Evolutionary conservation across 108 stramenopile genomes (phyloP).

Genomic region (Skeletonema marinoi): DNA sequence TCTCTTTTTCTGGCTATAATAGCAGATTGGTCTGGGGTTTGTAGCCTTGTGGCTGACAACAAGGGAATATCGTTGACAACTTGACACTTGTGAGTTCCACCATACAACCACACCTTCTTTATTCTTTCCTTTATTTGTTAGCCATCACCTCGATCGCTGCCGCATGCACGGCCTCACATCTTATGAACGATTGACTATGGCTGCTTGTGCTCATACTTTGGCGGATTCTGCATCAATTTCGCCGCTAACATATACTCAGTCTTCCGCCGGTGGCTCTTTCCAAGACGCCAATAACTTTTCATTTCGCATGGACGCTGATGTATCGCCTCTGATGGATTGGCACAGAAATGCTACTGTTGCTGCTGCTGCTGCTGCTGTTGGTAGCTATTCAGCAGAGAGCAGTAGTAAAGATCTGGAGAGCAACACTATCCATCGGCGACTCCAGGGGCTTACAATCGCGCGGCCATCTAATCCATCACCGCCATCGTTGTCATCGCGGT

Average conservation of each 20-base stretch:
- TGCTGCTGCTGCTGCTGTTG: background rate
- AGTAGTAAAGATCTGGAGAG: background rate
- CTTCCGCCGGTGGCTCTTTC: background rate
- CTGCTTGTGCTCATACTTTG: background rate
- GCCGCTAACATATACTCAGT: background rate
- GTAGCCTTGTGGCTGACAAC: too few relatives aligned
- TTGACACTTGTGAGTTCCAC: too few relatives aligned
- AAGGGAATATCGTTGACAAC: too few relatives aligned
- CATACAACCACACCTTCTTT: too few relatives aligned
- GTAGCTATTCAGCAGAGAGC: background rate
- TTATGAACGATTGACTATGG: background rate
- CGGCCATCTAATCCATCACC: slow-evolving; percentile 1
- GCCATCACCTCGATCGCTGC: too few relatives aligned
- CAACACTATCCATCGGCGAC: background rate
- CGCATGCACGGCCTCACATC: too few relatives aligned
- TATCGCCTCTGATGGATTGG: background rate
- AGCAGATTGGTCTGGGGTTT: too few relatives aligned
- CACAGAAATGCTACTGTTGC: background rate
- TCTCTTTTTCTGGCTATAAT: too few relatives aligned
- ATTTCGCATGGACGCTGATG: background rate
- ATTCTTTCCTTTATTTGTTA: too few relatives aligned
- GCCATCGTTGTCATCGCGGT: background rate
- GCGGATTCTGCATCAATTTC: background rate
- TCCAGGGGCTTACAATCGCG: background rate
- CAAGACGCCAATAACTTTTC: background rate